Percentiles rank a stretch among this genome's conserved stretches.
Evolutionary conservation across 2,329 filamentous ascomycete genomes (phyloP).

Genomic region (Trichophyton mentagrophytes): DNA sequence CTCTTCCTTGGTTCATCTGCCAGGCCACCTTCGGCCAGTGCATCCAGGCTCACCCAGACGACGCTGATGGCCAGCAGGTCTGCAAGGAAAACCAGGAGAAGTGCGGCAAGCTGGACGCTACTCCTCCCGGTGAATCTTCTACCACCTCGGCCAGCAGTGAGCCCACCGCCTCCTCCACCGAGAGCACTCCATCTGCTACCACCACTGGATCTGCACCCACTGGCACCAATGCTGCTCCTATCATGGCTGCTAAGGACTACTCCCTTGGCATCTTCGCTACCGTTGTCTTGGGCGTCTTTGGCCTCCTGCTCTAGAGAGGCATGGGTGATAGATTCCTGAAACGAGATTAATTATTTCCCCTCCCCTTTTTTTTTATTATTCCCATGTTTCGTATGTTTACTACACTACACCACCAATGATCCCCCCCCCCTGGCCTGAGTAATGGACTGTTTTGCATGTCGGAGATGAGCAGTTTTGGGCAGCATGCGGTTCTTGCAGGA

Average conservation of each 20-base stretch:
- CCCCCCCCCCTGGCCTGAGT: not conserved
- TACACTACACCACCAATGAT: too few species aligned
- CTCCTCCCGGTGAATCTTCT: constrained; percentile 27
- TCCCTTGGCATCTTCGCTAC: constrained; percentile 41
- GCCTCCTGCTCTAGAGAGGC: constrained; percentile 40
- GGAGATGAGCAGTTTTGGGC: not conserved
- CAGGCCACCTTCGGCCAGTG: constrained; percentile 39
- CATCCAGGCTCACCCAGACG: constrained; percentile 33
- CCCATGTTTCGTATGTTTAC: not conserved
- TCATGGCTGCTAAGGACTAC: constrained; percentile 37
- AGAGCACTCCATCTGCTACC: constrained; percentile 16
- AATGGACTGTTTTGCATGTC: not conserved
- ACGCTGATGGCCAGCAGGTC: constrained; percentile 33
- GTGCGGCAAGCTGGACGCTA: constrained; percentile 37
- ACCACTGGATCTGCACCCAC: constrained; percentile 20
- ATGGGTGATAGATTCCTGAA: not conserved
- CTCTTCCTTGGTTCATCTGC: constrained; percentile 50
- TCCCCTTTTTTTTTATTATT: not conserved
- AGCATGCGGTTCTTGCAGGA: not conserved
- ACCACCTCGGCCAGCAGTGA: constrained; percentile 17
- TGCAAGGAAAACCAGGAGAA: constrained; percentile 37
- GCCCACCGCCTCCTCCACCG: constrained; percentile 22
- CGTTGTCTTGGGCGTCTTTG: constrained; percentile 44
- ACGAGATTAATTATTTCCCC: not conserved
- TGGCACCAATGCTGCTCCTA: constrained; percentile 33